Percentiles rank a stretch among this genome's conserved stretches.
These are phyloP conservation scores for Xylaria intraflava DNA, from an alignment of 495 filamentous ascomycete species.

Conservation along the genomic window DNA sequence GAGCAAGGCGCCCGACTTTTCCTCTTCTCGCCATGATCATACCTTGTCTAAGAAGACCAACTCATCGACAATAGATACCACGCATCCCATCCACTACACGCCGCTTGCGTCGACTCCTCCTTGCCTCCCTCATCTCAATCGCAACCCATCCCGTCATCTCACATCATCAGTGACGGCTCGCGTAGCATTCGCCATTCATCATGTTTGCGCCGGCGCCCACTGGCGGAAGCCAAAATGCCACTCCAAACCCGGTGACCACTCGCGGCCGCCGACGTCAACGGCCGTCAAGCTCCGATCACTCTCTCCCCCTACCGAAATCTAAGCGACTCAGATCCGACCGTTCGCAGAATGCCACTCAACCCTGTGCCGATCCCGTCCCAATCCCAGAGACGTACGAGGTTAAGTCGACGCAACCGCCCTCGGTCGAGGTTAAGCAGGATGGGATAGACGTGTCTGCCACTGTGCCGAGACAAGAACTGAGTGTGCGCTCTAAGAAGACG, in stretches of 20 bases:
- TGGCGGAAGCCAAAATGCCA: slow-evolving; percentile 31
- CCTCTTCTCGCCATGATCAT: slow-evolving; percentile 20
- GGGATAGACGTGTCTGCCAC: slow-evolving; percentile 35
- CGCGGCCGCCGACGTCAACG: slow-evolving; percentile 60
- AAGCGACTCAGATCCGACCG: slow-evolving; percentile 59
- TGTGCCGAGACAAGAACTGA: slow-evolving; percentile 45
- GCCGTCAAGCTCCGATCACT: slow-evolving; percentile 56
- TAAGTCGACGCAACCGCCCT: slow-evolving; percentile 37
- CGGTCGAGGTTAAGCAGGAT: slow-evolving; percentile 38
- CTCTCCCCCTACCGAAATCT: slow-evolving; percentile 57
- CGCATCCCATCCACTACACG: slow-evolving; percentile 5
- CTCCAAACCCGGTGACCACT: slow-evolving; percentile 46
- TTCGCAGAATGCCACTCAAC: slow-evolving; percentile 47
- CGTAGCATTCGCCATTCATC: slow-evolving; percentile 13
- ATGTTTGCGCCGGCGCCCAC: slow-evolving; percentile 59
- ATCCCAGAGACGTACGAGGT: slow-evolving; percentile 43
- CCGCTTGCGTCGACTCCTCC: slow-evolving; percentile 2
- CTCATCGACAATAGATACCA: slow-evolving; percentile 19
- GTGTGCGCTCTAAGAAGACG: slow-evolving; percentile 53
- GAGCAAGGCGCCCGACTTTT: neutral
- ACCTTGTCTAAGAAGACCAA: slow-evolving; percentile 15
- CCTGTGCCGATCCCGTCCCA: slow-evolving; percentile 41
- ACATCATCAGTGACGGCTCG: neutral
- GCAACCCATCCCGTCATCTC: neutral
- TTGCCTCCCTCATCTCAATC: slow-evolving; percentile 7